phyloP scores from a whole-genome alignment of 768 basidiomycete species.

The Russula lepida region DNA sequence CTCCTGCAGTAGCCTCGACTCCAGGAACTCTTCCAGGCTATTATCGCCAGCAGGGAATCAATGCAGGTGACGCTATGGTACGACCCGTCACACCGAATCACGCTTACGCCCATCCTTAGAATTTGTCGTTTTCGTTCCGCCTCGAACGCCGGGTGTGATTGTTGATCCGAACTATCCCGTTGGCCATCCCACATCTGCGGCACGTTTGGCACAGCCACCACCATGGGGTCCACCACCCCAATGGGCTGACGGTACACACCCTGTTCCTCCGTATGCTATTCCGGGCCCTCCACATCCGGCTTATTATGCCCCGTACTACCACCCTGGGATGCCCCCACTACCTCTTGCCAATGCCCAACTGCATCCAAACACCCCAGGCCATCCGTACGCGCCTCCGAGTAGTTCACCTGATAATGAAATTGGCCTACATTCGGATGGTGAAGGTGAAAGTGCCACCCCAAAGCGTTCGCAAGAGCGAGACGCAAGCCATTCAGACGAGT shows the following conservation, averaged over 20 bases:
- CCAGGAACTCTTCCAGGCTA: constrained; percentile 42
- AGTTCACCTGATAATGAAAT: background rate
- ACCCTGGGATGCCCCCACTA: constrained; percentile 24
- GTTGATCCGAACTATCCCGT: constrained; percentile 38
- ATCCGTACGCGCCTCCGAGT: constrained; percentile 1
- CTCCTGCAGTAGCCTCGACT: constrained; percentile 31
- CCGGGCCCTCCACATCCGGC: constrained; percentile 14
- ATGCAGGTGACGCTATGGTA: constrained; percentile 30
- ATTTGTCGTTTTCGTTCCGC: constrained; percentile 20
- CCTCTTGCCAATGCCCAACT: constrained; percentile 15
- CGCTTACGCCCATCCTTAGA: constrained; percentile 4
- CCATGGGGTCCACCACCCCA: constrained; percentile 29
- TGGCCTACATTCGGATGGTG: constrained; percentile 5
- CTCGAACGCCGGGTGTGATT: constrained; percentile 32
- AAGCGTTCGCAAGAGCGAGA: constrained; percentile 12
- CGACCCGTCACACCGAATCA: background rate
- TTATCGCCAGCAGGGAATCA: constrained; percentile 57
- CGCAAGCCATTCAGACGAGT: background rate
- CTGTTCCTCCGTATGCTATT: constrained; percentile 12
- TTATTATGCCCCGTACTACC: constrained; percentile 19
- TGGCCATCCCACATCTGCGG: constrained; percentile 46
- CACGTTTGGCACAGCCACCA: constrained; percentile 33
- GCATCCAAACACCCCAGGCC: background rate
- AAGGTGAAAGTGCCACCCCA: constrained; percentile 5
- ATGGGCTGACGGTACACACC: constrained; percentile 31